Base-by-base conservation (phyloP, 495 filamentous ascomycete genomes). In the Aspergillus ostianus region DNA sequence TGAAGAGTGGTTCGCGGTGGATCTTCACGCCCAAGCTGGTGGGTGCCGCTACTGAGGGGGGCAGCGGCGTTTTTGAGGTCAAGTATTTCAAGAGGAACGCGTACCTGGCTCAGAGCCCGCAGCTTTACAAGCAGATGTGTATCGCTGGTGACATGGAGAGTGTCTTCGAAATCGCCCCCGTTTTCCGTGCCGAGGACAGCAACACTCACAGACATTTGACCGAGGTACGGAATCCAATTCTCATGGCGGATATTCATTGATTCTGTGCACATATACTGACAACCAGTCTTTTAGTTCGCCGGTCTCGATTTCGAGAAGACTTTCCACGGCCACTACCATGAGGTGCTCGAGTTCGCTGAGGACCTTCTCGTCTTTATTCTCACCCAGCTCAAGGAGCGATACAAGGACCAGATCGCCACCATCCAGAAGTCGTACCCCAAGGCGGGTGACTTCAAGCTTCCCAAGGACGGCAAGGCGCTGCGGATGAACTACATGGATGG, bases 261-360 rank as follows among this genome's bases (percentile, higher is more conserved):
- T 51, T 32, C 47, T 59, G 50, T 59, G 30, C 47, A 19, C 47
- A 19, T 15, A 13, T 21, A 26, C 55, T 50, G 27, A 57, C 27
- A 26, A 26, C 23, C 23, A 17, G 5, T 20, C 17, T 49, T 36
- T 10, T 63, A 82, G 80, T 98, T 96, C 76, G 91, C 90, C 47
- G 94, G 94, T 73, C 89, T 98, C 59, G 94, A 98, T 90, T 79
- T 97, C 67, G 94, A 98, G 71, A 97, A 96, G 90, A 92, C 92
- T 41, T 96, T 97, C 73, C 83, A 89, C 55, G 77, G 90, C 56
- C 83, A 92, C 74, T 98, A 97, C 77, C 85, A 90, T 70, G 94
- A 98, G 72, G 92, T 95, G 44, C 74, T 91, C 23, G 73, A 85
- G 21, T 86, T 90, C 64, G 84, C 96, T 21, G 94, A 97, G 71